Conservation (phyloP, 2,329 filamentous ascomycete genomes). For the Podosphaera fusca region DNA sequence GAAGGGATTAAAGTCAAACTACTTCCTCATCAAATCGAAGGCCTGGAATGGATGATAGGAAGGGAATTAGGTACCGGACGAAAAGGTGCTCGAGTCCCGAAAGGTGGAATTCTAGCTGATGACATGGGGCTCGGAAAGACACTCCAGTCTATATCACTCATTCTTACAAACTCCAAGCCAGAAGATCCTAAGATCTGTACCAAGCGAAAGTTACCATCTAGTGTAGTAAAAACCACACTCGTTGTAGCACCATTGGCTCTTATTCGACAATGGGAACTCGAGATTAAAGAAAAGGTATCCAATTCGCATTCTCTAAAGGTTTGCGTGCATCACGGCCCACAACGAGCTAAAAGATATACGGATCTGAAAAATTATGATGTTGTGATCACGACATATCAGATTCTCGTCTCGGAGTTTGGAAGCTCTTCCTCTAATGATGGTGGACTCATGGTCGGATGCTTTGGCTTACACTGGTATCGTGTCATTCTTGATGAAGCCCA, state of each 20-base stretch:
- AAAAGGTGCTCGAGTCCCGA: slow-evolving; percentile 49
- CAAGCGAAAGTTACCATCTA: slow-evolving; percentile 45
- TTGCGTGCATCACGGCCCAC: slow-evolving; percentile 74
- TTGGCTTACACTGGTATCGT: slow-evolving; percentile 84
- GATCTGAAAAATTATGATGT: slow-evolving; percentile 75
- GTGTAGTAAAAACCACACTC: slow-evolving; percentile 56
- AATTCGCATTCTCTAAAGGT: slow-evolving; percentile 50
- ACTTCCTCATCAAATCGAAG: slow-evolving; percentile 81
- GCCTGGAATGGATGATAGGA: slow-evolving; percentile 83
- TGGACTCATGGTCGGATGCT: slow-evolving; percentile 55
- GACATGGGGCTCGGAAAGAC: slow-evolving; percentile 98
- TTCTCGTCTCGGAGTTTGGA: slow-evolving; percentile 73
- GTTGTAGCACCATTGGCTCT: slow-evolving; percentile 83
- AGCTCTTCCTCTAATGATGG: slow-evolving; percentile 37
- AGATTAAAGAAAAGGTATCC: slow-evolving; percentile 65
- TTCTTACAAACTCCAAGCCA: slow-evolving; percentile 61
- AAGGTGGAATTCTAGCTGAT: slow-evolving; percentile 85
- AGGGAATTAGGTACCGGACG: slow-evolving; percentile 75
- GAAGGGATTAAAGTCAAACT: slow-evolving; percentile 73
- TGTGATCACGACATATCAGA: slow-evolving; percentile 92
- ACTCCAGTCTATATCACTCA: slow-evolving; percentile 72
- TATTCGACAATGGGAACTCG: slow-evolving; percentile 91
- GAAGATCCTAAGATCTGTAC: slow-evolving; percentile 30
- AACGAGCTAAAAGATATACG: slow-evolving; percentile 53
- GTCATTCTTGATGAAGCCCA: slow-evolving; percentile 92